A percentile compares a stretch with the other conserved stretches of the same genome.
These are phyloP conservation scores for Juglanconis juglandina DNA, from an alignment of 2,329 filamentous ascomycete genomes.

Conservation along the genomic window DNA sequence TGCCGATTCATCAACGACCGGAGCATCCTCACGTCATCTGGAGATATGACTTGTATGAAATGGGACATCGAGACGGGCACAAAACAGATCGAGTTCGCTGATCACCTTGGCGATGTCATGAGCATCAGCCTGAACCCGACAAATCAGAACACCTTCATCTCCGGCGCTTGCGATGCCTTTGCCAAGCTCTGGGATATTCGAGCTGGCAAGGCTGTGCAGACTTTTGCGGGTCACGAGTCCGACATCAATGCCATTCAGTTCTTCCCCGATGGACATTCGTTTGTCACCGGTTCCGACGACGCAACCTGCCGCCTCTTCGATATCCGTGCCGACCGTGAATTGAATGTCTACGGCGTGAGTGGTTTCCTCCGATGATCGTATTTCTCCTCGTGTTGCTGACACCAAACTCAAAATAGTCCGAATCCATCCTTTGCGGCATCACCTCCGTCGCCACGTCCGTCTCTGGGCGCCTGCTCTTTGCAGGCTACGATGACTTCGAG, in stretches of 20 bases:
- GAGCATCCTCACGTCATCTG: slow-evolving; percentile 94
- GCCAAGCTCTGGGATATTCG: slow-evolving; percentile 99
- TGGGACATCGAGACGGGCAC: slow-evolving; percentile 99
- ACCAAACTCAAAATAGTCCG: slow-evolving; percentile 59
- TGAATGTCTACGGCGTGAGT: slow-evolving; percentile 67
- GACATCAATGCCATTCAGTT: slow-evolving; percentile 99
- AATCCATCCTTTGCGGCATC: slow-evolving; percentile 95
- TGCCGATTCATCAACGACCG: slow-evolving; percentile 98
- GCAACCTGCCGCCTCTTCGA: slow-evolving; percentile 97
- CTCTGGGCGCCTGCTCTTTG: slow-evolving; percentile 89
- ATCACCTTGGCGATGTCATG: slow-evolving; percentile 98
- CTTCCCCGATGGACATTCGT: slow-evolving; percentile 97
- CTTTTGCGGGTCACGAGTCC: slow-evolving; percentile 95
- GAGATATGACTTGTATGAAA: slow-evolving; percentile 99
- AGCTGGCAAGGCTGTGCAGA: slow-evolving; percentile 96
- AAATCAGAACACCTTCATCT: slow-evolving; percentile 98
- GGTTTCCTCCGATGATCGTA: not conserved
- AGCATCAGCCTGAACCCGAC: slow-evolving; percentile 99
- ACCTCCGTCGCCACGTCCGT: slow-evolving; percentile 98
- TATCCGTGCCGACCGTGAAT: slow-evolving; percentile 85
- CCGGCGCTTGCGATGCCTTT: slow-evolving; percentile 97
- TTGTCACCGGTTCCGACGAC: slow-evolving; percentile 96
- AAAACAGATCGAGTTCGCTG: slow-evolving; percentile 96
- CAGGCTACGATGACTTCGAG: slow-evolving; percentile 98
- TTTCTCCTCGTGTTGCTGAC: slow-evolving; percentile 25